Evolutionary conservation across 1,284 basidiomycete species (phyloP).

Genomic region (Pholiota adiposa): DNA sequence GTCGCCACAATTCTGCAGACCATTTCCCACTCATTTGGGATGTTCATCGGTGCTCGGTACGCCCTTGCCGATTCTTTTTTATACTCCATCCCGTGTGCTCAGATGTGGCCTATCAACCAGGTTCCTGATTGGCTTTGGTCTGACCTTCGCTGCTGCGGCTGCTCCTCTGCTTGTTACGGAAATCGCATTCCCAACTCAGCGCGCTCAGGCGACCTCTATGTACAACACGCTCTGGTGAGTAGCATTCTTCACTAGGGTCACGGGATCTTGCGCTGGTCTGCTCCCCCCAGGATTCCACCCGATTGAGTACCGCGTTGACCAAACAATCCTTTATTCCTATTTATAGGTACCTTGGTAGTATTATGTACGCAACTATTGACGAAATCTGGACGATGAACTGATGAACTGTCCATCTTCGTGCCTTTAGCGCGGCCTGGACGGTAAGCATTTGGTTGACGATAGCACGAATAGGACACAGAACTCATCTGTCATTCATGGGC

Average conservation of each 20-base stretch:
- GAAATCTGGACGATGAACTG: not conserved
- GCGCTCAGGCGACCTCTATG: slow-evolving; percentile 54
- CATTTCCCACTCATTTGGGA: slow-evolving; percentile 68
- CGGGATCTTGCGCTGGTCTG: not conserved
- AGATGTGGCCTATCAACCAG: slow-evolving; percentile 24
- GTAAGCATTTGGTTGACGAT: slow-evolving; percentile 19
- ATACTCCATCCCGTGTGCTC: not conserved
- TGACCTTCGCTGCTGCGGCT: slow-evolving; percentile 54
- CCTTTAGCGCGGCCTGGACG: slow-evolving; percentile 54
- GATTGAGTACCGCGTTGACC: slow-evolving; percentile 5
- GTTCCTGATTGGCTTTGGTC: slow-evolving; percentile 59
- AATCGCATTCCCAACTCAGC: slow-evolving; percentile 57
- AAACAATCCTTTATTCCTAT: not conserved
- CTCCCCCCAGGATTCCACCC: not conserved
- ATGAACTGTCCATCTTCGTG: slow-evolving; percentile 1
- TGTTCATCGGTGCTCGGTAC: slow-evolving; percentile 80
- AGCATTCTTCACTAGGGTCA: slow-evolving; percentile 12
- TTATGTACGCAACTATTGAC: slow-evolving; percentile 40
- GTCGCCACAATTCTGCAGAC: slow-evolving; percentile 68
- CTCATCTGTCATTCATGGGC: not conserved
- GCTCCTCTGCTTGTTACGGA: slow-evolving; percentile 60
- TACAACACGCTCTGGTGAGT: slow-evolving; percentile 60
- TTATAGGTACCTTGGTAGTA: slow-evolving; percentile 34
- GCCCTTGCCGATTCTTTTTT: not conserved
- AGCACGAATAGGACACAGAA: not conserved